Base-by-base conservation (phyloP, 1,139 yeast genomes). In the Saccharomyces hybrid region DNA sequence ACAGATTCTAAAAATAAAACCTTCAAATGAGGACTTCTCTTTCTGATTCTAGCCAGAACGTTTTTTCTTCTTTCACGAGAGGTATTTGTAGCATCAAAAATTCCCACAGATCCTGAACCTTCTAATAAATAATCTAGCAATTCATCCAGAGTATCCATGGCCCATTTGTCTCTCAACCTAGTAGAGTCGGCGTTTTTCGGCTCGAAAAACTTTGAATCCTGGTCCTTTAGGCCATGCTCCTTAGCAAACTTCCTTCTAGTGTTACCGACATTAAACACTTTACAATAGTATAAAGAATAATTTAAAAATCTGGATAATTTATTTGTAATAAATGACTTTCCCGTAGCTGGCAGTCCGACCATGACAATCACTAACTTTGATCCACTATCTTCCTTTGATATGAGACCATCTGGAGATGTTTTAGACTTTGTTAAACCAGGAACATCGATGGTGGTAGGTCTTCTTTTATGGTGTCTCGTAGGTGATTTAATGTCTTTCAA, bases 321-420 rank as follows among this genome's bases (percentile, higher is more conserved):
- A 70, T 90, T 91, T 50, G 97, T 89, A 60, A 91, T 88, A 68
- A 90, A 91, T 5, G 95, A 85, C 70, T 91, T 91, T 4, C 97
- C 97, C 52, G 96, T 77, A 0, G 96, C 96, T 0, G 96, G 96
- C 46, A 89, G 73, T 0, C 97, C 97, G 13, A 90, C 96, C 96
- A 89, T 88, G 27, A 93, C 96, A 60, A 91, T 89, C 23, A 91
- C 96, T 53, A 91, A 74, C 67, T 88, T 88, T 5, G 95, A 84
- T 2, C 91, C 93, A 3, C 72, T 68, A 80, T 84, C 73, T 81
- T 90, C 53, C 20, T 83, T 80, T 1, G 91, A 85, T 52, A 87
- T 86, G 55, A 78, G 78, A 7, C 96, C 96, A 67, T 88, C 95
- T 0, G 96, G 96, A 0, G 91, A 82, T 2, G 81, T 82, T 57